Evolutionary conservation across 352 stramenopile species (phyloP).

Genomic region (Phytopythium delawarense): DNA sequence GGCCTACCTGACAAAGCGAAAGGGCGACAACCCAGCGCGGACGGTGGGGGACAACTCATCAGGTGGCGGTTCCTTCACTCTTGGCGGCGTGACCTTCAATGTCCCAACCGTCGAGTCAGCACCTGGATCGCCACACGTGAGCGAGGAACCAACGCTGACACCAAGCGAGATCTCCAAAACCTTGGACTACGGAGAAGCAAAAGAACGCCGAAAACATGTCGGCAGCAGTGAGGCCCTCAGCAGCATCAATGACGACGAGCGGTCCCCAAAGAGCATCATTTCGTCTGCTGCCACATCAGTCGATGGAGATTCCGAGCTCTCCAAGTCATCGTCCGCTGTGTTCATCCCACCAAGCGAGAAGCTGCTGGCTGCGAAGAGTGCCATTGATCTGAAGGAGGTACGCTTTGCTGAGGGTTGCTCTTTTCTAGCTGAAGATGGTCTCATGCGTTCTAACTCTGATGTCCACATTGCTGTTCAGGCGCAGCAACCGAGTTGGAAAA

Average conservation of each 20-base stretch:
- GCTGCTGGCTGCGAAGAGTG: constrained; percentile 5
- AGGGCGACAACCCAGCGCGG: constrained; percentile 11
- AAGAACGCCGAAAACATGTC: constrained; percentile 27
- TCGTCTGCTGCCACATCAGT: not conserved
- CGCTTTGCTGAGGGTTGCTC: constrained; percentile 4
- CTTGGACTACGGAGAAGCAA: constrained; percentile 24
- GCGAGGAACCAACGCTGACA: constrained; percentile 24
- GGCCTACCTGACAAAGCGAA: constrained; percentile 36
- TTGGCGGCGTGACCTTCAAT: constrained; percentile 51
- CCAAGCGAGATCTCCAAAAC: constrained; percentile 39
- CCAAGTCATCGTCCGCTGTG: not conserved
- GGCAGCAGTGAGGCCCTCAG: constrained; percentile 34
- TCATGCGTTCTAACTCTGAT: not conserved
- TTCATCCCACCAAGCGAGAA: constrained; percentile 2
- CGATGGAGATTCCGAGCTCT: constrained; percentile 1
- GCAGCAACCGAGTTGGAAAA: constrained; percentile 46
- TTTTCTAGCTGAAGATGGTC: not conserved
- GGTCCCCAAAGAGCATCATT: constrained; percentile 7
- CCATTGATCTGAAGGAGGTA: constrained; percentile 36
- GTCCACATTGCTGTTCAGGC: constrained; percentile 9
- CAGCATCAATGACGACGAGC: constrained; percentile 28
- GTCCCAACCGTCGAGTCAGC: constrained; percentile 40
- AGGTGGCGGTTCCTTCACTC: constrained; percentile 36
- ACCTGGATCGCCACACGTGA: constrained; percentile 34
- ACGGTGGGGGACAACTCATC: constrained; percentile 13